Conservation (phyloP, 371 early-diverging fungal genomes). For the Mortierella sp. region DNA sequence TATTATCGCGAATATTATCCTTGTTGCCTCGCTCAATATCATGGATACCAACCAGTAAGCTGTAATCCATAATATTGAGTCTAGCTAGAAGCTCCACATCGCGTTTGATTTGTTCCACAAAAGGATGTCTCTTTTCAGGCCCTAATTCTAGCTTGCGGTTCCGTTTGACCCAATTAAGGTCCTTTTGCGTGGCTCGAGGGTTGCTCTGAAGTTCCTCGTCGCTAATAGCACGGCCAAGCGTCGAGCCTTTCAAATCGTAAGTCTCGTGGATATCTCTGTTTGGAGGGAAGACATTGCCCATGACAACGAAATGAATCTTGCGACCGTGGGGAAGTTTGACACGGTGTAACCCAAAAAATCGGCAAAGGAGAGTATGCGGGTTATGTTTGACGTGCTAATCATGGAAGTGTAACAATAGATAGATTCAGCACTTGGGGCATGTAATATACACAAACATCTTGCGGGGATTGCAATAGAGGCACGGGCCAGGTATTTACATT, state of each 20-base stretch:
- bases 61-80: slow-evolving; percentile 98
- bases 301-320: slow-evolving; percentile 98
- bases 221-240: slow-evolving; percentile 85
- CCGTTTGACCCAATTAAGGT: slow-evolving; percentile 92
- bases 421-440: background rate
- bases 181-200: slow-evolving; percentile 93
- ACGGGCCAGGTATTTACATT: slow-evolving; percentile 60
- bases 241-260: slow-evolving; percentile 96
- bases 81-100: slow-evolving; percentile 85
- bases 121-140: slow-evolving; percentile 77
- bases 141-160: slow-evolving; percentile 83
- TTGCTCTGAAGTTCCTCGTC: slow-evolving; percentile 79
- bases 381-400: slow-evolving; percentile 86
- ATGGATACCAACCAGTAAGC: slow-evolving; percentile 93
- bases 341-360: slow-evolving; percentile 96
- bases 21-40: slow-evolving; percentile 85
- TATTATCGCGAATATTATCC: slow-evolving; percentile 88
- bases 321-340: slow-evolving; percentile 92
- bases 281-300: slow-evolving; percentile 98
- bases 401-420: background rate
- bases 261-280: slow-evolving; percentile 96
- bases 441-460: too few relatives aligned
- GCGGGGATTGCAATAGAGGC: background rate
- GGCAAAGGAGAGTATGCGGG: slow-evolving; percentile 94
- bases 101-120: slow-evolving; percentile 85